Percentiles rank a stretch among this genome's conserved stretches.
Conservation (phyloP, 2,329 filamentous ascomycete species). For the Colletotrichum sp. region DNA sequence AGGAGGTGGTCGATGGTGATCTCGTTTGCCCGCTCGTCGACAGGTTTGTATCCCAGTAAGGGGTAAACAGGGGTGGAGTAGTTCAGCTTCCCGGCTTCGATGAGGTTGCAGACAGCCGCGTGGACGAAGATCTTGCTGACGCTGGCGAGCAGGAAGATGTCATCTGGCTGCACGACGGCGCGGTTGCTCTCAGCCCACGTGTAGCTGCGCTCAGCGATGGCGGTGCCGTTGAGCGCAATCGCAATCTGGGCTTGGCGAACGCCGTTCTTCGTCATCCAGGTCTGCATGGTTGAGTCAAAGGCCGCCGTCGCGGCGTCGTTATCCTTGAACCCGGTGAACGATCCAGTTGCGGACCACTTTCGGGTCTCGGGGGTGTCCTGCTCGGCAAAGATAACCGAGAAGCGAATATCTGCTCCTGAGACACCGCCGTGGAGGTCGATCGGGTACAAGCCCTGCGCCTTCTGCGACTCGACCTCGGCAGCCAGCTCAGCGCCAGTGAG, state of each 20-base stretch:
- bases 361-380: not conserved
- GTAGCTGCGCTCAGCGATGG: constrained; percentile 18
- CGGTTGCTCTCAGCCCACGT: constrained; percentile 20
- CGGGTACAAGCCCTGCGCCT: constrained; percentile 5
- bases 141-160: constrained; percentile 20
- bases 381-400: constrained; percentile 21
- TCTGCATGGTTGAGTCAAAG: constrained; percentile 1
- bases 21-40: constrained; percentile 3
- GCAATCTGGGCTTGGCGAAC: constrained; percentile 22
- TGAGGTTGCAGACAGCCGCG: constrained; percentile 14
- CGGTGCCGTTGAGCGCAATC: not conserved
- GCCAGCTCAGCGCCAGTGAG: constrained; percentile 3
- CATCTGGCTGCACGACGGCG: constrained; percentile 3
- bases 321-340: constrained; percentile 6
- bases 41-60: constrained; percentile 2
- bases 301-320: not conserved
- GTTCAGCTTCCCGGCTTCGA: constrained; percentile 12
- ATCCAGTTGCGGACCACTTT: constrained; percentile 12
- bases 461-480: not conserved
- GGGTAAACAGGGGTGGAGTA: not conserved
- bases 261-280: constrained; percentile 19
- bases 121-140: constrained; percentile 22
- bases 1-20: constrained; percentile 20
- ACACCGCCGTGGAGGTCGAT: constrained; percentile 19
- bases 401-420: not conserved